phyloP scores from a whole-genome alignment of 805 yeast genomes.

The Metschnikowia reukaufii region DNA sequence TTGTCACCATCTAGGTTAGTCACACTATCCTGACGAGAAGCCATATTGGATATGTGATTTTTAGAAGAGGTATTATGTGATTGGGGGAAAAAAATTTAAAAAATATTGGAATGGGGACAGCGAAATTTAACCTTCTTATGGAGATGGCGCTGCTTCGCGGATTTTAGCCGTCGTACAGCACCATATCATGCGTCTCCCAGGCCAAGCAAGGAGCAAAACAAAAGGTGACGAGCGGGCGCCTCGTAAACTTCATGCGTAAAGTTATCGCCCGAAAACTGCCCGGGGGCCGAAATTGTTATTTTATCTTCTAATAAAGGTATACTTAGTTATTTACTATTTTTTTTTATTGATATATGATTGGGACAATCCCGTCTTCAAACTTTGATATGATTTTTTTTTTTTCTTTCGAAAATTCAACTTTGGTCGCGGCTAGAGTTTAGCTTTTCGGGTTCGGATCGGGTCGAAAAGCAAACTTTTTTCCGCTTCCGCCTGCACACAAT shows the following conservation, averaged over 20 bases:
- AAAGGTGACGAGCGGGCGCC: background rate
- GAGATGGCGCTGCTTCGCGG: background rate
- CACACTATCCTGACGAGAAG: constrained; percentile 12
- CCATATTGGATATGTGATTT: constrained; percentile 2
- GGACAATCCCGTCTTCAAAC: no score
- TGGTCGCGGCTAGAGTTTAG: background rate
- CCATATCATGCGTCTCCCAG: background rate
- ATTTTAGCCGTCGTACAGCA: background rate
- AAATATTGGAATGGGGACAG: background rate
- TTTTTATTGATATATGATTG: no score
- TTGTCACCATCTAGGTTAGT: constrained; percentile 12
- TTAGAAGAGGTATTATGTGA: background rate
- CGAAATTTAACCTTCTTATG: constrained; percentile 6
- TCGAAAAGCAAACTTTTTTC: background rate
- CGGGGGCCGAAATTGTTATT: no score
- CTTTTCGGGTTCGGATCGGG: background rate
- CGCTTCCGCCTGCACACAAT: constrained; percentile 2
- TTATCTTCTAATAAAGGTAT: no score
- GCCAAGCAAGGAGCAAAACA: constrained; percentile 8
- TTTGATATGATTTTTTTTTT: background rate
- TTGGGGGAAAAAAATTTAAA: background rate
- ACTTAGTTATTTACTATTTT: no score
- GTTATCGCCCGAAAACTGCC: no score
- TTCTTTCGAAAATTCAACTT: no score
- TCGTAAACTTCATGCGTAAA: constrained; percentile 2